A percentile compares a stretch with the other conserved stretches of the same genome.
phyloP scores from a whole-genome alignment of 164 flowering plant genomes.

The Saururus chinensis region DNA sequence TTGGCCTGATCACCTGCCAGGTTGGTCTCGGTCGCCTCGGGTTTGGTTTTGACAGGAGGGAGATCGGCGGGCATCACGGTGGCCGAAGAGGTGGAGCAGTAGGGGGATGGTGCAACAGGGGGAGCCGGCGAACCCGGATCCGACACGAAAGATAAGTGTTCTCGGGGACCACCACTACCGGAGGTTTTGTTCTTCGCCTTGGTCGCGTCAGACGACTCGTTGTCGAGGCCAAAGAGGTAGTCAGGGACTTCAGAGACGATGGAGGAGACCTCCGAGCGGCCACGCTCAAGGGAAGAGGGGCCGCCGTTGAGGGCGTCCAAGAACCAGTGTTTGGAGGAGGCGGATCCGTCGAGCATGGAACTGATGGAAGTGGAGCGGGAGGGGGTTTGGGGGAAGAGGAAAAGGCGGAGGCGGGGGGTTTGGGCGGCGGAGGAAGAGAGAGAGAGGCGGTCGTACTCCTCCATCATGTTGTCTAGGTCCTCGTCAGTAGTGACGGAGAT shows the following conservation, averaged over 20 bases:
- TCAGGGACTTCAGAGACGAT: constrained; percentile 85
- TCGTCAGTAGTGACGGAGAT: constrained; percentile 85
- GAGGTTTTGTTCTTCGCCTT: constrained; percentile 24
- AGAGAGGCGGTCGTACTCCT: constrained; percentile 65
- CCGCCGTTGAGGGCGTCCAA: constrained; percentile 69
- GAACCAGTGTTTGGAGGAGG: constrained; percentile 62
- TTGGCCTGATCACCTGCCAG: constrained; percentile 12
- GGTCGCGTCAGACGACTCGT: constrained; percentile 30
- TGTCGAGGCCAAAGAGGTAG: constrained; percentile 77
- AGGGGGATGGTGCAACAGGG: constrained; percentile 27
- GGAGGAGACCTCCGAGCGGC: constrained; percentile 73
- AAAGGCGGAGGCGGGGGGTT: constrained; percentile 59
- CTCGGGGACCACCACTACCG: constrained; percentile 25
- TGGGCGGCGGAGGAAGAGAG: constrained; percentile 16
- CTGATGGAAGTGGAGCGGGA: constrained; percentile 44
- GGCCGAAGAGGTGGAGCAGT: constrained; percentile 36
- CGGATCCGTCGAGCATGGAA: constrained; percentile 41
- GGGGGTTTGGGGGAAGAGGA: constrained; percentile 35
- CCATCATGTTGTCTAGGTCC: constrained; percentile 92
- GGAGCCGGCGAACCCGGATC: constrained; percentile 88
- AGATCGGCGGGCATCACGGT: constrained; percentile 32
- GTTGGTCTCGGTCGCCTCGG: constrained; percentile 13
- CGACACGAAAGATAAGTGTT: constrained; percentile 29
- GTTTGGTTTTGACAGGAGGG: constrained; percentile 56
- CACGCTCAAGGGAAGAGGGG: constrained; percentile 44